Base-by-base conservation (phyloP, 495 filamentous ascomycete genomes). In the Saxophila tyrrhenica region DNA sequence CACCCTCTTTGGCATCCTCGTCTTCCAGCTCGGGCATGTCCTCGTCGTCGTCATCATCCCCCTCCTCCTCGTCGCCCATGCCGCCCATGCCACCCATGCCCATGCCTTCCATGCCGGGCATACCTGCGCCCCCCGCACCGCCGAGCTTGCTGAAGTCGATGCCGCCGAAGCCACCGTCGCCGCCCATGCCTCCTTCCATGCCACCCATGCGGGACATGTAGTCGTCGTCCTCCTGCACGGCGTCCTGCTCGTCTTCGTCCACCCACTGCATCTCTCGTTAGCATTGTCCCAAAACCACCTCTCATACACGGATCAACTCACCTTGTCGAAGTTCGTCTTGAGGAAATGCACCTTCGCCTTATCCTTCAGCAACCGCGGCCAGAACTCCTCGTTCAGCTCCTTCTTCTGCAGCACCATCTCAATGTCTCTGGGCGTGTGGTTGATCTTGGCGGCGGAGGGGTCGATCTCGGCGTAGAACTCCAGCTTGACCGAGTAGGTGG, bases 301-400 rank as follows among this genome's bases (percentile, higher is more conserved):
- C 25, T 45, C 35, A 17, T 10, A 25, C 32, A 43, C 10, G 17
- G 32, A 2, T 17, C 15, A 42, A 11, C 75, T 53, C 71, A 87
- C 84, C 81, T 97, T 97, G 73, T 96, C 88, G 64, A 98, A 98
- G 70, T 98, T 84, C 62, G 92, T 98, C 87, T 95, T 96, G 64
- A 98, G 70, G 81, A 92, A 98, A 75, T 97, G 92, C 50, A 83
- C 66, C 78, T 87, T 95, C 80, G 88, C 84, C 38, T 70, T 70
- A 23, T 87, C 85, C 82, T 96, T 95, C 65, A 95, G 73, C 53
- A 98, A 78, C 60, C 92, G 81, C 39, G 92, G 92, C 92, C 92
- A 98, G 77, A 82, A 97, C 64, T 88, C 86, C 55, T 82, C 75
- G 70, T 87, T 85, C 25, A 89, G 75, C 62, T 94, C 89, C 84